Evolutionary conservation across 1,139 yeast genomes (phyloP).

Genomic region (Debaryomycetaceae sp.): DNA sequence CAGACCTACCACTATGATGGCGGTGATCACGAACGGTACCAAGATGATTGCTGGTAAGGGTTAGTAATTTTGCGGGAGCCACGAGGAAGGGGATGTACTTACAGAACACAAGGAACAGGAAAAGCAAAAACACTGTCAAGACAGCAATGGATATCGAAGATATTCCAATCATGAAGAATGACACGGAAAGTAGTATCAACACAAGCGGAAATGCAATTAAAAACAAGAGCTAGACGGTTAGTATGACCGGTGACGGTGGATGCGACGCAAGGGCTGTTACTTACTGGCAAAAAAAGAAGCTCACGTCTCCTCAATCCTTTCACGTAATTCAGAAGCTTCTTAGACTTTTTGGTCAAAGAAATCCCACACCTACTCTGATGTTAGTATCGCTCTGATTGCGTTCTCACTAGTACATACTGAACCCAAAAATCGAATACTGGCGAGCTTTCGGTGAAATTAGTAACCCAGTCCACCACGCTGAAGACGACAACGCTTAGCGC

Average conservation of each 20-base stretch:
- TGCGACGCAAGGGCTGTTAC: background rate
- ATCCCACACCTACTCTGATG: background rate
- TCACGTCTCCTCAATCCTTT: background rate
- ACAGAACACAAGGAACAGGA: constrained; percentile 10
- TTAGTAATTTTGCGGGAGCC: constrained; percentile 3
- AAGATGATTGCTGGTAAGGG: constrained; percentile 8
- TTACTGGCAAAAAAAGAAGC: constrained; percentile 1
- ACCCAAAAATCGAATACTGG: background rate
- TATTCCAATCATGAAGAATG: constrained; percentile 16
- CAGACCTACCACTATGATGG: constrained; percentile 4
- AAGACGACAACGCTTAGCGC: background rate
- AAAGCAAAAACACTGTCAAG: constrained; percentile 7
- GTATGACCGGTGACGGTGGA: background rate
- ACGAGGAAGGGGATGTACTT: constrained; percentile 6
- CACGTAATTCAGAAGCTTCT: background rate
- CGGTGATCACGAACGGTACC: constrained; percentile 7
- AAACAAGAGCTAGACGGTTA: background rate
- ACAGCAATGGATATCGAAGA: constrained; percentile 15
- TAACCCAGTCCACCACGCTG: background rate
- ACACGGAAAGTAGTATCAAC: background rate
- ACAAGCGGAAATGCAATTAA: constrained; percentile 2
- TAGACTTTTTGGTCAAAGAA: background rate
- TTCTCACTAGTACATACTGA: constrained; percentile 1
- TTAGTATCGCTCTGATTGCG: background rate
- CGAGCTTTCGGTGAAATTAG: background rate